These are phyloP conservation scores for Urochloa ruziziensis DNA, from an alignment of 176 grass and related monocot species.

Conservation along the genomic window DNA sequence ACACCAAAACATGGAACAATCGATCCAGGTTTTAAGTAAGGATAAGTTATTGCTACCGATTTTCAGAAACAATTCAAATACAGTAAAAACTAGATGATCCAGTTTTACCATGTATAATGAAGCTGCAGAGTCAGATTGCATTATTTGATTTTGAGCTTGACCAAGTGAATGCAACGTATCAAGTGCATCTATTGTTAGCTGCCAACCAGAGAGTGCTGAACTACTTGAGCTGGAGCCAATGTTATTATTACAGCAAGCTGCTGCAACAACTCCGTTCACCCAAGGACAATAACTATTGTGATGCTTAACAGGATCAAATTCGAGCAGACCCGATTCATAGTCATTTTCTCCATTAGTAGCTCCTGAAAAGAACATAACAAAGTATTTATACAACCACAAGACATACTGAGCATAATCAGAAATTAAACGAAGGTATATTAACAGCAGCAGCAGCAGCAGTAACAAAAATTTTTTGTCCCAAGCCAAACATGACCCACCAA, in stretches of 20 bases:
- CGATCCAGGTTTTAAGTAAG: conserved; percentile 4
- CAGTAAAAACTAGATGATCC: not conserved
- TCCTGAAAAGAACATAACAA: conserved; percentile 46
- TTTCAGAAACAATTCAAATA: not conserved
- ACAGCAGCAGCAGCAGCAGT: not conserved
- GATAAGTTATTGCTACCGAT: not conserved
- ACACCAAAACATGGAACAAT: not conserved
- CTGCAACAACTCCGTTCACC: conserved; percentile 89
- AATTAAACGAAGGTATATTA: not conserved
- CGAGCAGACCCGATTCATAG: conserved; percentile 57
- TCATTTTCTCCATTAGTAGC: conserved; percentile 89
- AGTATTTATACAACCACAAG: conserved; percentile 10
- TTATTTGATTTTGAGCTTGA: conserved; percentile 83
- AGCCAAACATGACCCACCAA: not conserved
- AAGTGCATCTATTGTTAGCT: conserved; percentile 82
- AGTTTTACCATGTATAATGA: conserved; percentile 84
- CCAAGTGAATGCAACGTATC: conserved; percentile 80
- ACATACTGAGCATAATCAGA: not conserved
- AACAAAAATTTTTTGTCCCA: not conserved
- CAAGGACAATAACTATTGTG: conserved; percentile 93
- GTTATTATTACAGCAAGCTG: conserved; percentile 63
- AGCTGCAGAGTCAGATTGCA: conserved; percentile 93
- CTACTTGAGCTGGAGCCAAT: conserved; percentile 49
- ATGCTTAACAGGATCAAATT: conserved; percentile 94
- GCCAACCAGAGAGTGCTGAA: conserved; percentile 77